Base-by-base conservation (phyloP, 352 stramenopile genomes). In the Pythium guiyangense region DNA sequence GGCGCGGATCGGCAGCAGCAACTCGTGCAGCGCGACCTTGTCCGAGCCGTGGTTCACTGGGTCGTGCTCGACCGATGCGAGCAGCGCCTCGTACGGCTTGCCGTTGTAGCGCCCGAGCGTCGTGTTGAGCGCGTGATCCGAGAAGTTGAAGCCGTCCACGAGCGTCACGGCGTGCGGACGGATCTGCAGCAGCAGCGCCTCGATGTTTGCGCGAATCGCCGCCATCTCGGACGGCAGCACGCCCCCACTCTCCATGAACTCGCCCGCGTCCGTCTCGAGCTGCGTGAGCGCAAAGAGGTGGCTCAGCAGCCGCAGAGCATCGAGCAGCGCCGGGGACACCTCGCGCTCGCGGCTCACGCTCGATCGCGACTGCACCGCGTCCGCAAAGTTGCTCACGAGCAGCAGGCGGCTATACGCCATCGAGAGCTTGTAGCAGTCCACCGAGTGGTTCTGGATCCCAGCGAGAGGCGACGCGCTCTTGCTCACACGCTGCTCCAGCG, bases 61-160 rank as follows among this genome's bases (percentile, higher is more conserved):
- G 20, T 90, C 74, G 54, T 75, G 73, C 67, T 86, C 66, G n/a
- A 74, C 67, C 45, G 73, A 74, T 50, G 71, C 70, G 44, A 82
- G 86, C 52, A 90, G 54, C 54, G 77, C 76, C 45, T 88, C 73
- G 70, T 94, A 92, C 45, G 90, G 71, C 14, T 86, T 74, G 20
- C 82, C 84, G 52, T 92, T 76, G 49, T 77, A 85, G 54, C 80
- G 75, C 26, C 84, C 84, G 34, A 94, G 64, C 29, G 76, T 76
- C 65, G 81, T 88, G 74, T 92, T 92, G 42, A 94, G 57, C 46
- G 57, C 29, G 54, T 81, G 67, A 60, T 92, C 84, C 12, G 78
- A 86, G 60, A 92, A 90, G 63, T 91, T 86, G 66, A 90, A 94
- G 18, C 76, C 77, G 42, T 94, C 81, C 29, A 84, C 78, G 26